Percentiles rank a stretch among this genome's conserved stretches.
phyloP scores from a whole-genome alignment of 164 flowering plant genomes.

The Annona cherimola region DNA sequence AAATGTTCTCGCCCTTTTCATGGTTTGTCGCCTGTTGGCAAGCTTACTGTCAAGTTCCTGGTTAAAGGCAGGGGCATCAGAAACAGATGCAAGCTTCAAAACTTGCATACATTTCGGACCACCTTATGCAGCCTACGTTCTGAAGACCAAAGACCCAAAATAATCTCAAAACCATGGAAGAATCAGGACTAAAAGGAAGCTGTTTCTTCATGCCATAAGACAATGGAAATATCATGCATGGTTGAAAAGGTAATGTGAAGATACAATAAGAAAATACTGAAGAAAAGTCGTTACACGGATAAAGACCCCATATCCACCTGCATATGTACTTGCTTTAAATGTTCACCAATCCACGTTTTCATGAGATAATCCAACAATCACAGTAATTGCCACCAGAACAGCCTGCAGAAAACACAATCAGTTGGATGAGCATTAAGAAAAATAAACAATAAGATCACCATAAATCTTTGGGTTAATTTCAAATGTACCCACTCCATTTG shows the following conservation, averaged over 20 bases:
- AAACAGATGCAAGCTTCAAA: too few species aligned
- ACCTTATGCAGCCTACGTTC: too few species aligned
- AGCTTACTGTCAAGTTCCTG: too few species aligned
- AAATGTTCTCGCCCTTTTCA: too few species aligned
- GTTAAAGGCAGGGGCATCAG: too few species aligned
- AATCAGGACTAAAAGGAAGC: too few species aligned
- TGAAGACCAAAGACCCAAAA: too few species aligned
- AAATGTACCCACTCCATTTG: too few species aligned
- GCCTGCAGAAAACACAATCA: slow-evolving; percentile 29
- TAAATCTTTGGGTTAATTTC: too few species aligned
- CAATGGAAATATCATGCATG: background rate
- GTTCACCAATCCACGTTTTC: slow-evolving; percentile 35
- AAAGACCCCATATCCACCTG: background rate
- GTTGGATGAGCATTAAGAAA: background rate
- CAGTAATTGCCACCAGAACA: slow-evolving; percentile 37
- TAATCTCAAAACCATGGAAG: too few species aligned
- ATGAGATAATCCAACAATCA: slow-evolving; percentile 41
- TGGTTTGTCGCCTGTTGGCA: too few species aligned
- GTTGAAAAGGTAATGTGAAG: background rate
- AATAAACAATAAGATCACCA: background rate
- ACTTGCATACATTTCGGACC: too few species aligned
- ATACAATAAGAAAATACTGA: background rate
- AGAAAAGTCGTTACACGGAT: background rate
- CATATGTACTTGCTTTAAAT: slow-evolving; percentile 1
- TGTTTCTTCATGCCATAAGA: background rate